Evolutionary conservation across 805 yeast species (phyloP).

Genomic region (Barnettozyma sucrosica): DNA sequence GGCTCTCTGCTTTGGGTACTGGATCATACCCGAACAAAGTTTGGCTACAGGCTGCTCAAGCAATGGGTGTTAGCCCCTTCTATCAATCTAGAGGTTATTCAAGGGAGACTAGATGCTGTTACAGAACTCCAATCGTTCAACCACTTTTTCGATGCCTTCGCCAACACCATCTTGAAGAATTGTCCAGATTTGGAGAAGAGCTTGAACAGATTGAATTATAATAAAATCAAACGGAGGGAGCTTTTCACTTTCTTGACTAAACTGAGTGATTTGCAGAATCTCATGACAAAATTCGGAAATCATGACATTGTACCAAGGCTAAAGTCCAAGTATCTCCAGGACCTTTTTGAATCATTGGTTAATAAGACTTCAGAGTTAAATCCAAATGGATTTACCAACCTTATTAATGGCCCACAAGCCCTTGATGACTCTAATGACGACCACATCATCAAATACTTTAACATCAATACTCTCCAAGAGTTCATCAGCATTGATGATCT

Average conservation of each 20-base stretch:
- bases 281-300: conserved; percentile 26
- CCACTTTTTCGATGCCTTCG: conserved; percentile 33
- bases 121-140: conserved; percentile 39
- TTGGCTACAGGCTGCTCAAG: conserved; percentile 62
- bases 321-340: conserved; percentile 32
- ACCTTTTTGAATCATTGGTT: conserved; percentile 35
- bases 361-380: conserved; percentile 27
- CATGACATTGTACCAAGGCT: conserved; percentile 20
- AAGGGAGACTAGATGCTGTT: conserved; percentile 58
- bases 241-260: conserved; percentile 45
- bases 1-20: conserved; percentile 80
- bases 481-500: conserved; percentile 18
- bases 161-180: conserved; percentile 26
- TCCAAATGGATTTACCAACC: conserved; percentile 33
- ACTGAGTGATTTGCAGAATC: conserved; percentile 29
- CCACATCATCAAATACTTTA: conserved; percentile 40
- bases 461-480: conserved; percentile 28
- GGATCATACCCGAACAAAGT: conserved; percentile 73
- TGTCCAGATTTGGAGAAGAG: conserved; percentile 55
- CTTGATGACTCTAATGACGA: conserved; percentile 45
- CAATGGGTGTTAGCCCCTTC: conserved; percentile 79
- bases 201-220: conserved; percentile 54
- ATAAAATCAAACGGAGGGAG: conserved; percentile 53
- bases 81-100: conserved; percentile 44
- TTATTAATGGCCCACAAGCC: conserved; percentile 48